Evolutionary conservation across 2,329 filamentous ascomycete species (phyloP), one percentile per base, ranked within the genome.

Genomic region (Clonostachys chloroleuca): DNA sequence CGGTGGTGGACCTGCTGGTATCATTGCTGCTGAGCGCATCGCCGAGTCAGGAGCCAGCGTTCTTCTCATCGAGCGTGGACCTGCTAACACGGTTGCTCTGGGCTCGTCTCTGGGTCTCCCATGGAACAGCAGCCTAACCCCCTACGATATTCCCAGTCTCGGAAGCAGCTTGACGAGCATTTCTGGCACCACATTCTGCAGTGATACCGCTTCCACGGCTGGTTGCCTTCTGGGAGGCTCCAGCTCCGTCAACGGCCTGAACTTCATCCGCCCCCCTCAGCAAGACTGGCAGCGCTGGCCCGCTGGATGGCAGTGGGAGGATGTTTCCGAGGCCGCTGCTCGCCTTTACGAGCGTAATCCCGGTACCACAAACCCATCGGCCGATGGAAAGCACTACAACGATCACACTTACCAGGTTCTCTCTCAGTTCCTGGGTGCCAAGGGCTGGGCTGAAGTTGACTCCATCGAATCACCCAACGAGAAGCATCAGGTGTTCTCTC

Each of bases 251-350:
- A 79, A 84, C 44, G 83, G 80, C 17, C 68, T 87, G 17, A 86
- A 83, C 81, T 86, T 79, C 78, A 81, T 80, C 68, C 75, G 84
- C 1, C 78, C 83, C 46, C 71, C 77, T 5, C 60, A 69, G 12
- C 86, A 89, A 58, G 89, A 86, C 72, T 83, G 89, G 59, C 73
- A 78, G 58, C 83, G 84, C 58, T 90, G 87, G 67, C 86, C 86
- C 1, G 56, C 65, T 5, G 86, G 84, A 24, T 90, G 86, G 86
- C 81, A 58, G 65, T 24, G 84, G 89, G 50, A 57, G 12, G 45
- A 57, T 20, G 75, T 89, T 60, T 67, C 68, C 47, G 60, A 68
- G 34, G 79, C 84, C 3, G 78, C 82, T 9, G 66, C 77, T 34
- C 75, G 79, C 34, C 78, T 84, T 6, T 90, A 89, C 59, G 67